Conservation (phyloP, 768 basidiomycete species). For the Termitomyces sp. region DNA sequence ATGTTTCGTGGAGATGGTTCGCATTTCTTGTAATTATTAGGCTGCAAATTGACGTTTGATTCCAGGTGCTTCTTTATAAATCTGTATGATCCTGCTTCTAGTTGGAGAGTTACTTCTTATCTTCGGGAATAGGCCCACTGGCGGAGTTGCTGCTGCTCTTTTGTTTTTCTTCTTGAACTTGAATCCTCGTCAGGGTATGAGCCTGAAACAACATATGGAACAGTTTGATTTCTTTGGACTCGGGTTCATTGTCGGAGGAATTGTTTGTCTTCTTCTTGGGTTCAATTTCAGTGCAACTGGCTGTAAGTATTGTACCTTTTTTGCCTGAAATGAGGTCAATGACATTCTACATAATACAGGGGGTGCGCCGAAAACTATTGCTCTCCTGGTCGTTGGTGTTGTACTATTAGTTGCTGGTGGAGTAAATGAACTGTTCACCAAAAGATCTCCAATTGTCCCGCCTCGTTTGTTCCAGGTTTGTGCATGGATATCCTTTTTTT, state of each 20-base stretch:
- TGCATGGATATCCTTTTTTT: background rate
- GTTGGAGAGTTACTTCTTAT: background rate
- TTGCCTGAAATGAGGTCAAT: background rate
- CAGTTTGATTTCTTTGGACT: slow-evolving; percentile 77
- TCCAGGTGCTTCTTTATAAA: slow-evolving; percentile 75
- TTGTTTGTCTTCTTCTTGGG: slow-evolving; percentile 68
- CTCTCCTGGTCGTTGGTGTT: slow-evolving; percentile 56
- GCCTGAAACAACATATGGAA: slow-evolving; percentile 52
- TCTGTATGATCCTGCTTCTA: slow-evolving; percentile 40
- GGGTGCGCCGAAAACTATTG: slow-evolving; percentile 57
- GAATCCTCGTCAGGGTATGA: slow-evolving; percentile 65
- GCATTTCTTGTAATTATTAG: slow-evolving; percentile 5
- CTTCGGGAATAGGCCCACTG: slow-evolving; percentile 56
- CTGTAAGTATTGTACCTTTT: slow-evolving; percentile 41
- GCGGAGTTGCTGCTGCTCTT: slow-evolving; percentile 56
- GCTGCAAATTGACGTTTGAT: background rate
- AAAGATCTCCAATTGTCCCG: slow-evolving; percentile 67
- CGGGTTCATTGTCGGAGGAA: slow-evolving; percentile 54
- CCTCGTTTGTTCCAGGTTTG: slow-evolving; percentile 69
- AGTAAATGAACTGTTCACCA: slow-evolving; percentile 61
- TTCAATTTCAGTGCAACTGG: slow-evolving; percentile 66
- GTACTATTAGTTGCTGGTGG: slow-evolving; percentile 46
- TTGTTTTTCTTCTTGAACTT: slow-evolving; percentile 76
- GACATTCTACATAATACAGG: slow-evolving; percentile 31
- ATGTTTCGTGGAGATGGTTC: slow-evolving; percentile 78